A percentile compares a stretch with the other conserved stretches of the same genome.
These are phyloP conservation scores for Aspergillus ellipticus DNA, from an alignment of 495 filamentous ascomycete genomes.

Conservation along the genomic window DNA sequence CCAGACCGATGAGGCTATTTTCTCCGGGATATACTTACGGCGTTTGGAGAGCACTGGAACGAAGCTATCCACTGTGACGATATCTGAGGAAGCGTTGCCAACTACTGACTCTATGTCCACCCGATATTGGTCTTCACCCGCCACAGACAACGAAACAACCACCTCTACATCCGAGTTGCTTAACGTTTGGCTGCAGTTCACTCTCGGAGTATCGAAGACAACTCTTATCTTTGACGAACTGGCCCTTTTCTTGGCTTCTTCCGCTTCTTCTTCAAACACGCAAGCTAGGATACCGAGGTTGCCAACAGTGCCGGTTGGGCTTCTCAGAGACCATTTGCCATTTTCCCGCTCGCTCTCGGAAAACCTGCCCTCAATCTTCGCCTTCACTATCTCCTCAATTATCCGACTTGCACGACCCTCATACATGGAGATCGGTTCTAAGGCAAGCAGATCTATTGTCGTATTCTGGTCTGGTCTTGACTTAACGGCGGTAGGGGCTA, in stretches of 20 bases:
- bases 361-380: conserved; percentile 80
- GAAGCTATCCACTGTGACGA: conserved; percentile 63
- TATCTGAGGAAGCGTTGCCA: conserved; percentile 61
- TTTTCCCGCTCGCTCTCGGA: conserved; percentile 74
- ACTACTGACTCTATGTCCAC: conserved; percentile 58
- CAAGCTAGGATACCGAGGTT: conserved; percentile 67
- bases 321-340: conserved; percentile 73
- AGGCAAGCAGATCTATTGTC: conserved; percentile 58
- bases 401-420: conserved; percentile 74
- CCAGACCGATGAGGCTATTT: not conserved
- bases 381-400: conserved; percentile 82
- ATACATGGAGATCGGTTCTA: conserved; percentile 59
- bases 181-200: conserved; percentile 27
- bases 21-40: conserved; percentile 42
- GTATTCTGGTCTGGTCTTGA: conserved; percentile 43
- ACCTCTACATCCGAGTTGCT: conserved; percentile 32
- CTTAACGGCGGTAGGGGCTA: conserved; percentile 58
- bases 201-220: conserved; percentile 35
- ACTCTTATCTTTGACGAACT: conserved; percentile 34
- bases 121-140: conserved; percentile 47
- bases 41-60: conserved; percentile 65
- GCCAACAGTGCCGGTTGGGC: conserved; percentile 53
- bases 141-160: conserved; percentile 33
- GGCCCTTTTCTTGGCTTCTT: conserved; percentile 20
- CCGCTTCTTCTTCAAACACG: conserved; percentile 65